Evolutionary conservation across 345 rosid genomes (phyloP).

Genomic region (Kandelia obovata): DNA sequence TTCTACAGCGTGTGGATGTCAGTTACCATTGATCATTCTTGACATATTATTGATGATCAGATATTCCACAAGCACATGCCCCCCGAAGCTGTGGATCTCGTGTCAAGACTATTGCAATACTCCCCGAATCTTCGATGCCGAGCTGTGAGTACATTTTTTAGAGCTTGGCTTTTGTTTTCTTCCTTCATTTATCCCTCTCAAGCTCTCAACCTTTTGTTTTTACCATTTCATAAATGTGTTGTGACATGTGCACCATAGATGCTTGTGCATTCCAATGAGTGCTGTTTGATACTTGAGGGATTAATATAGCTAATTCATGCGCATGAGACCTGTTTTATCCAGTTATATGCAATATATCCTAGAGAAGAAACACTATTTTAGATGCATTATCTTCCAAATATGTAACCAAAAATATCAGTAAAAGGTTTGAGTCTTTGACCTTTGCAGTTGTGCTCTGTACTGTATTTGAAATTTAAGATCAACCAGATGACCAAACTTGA

Average conservation of each 20-base stretch:
- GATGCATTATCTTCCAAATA: too few species aligned
- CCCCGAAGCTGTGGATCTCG: conserved; percentile 94
- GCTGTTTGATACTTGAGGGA: too few species aligned
- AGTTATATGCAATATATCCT: too few species aligned
- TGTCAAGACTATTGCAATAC: conserved; percentile 88
- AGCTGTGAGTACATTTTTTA: conserved; percentile 56
- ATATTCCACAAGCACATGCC: conserved; percentile 96
- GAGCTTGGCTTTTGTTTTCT: neutral
- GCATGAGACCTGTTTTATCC: too few species aligned
- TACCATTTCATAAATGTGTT: neutral
- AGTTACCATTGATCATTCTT: neutral
- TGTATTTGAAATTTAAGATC: neutral
- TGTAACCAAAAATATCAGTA: too few species aligned
- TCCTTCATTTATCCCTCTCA: too few species aligned
- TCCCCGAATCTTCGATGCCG: conserved; percentile 91
- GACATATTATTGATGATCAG: conserved; percentile 34
- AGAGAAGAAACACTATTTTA: too few species aligned
- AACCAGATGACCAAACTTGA: neutral
- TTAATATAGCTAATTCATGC: too few species aligned
- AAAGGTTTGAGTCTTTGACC: too few species aligned
- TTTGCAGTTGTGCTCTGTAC: neutral
- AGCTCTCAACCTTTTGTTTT: too few species aligned
- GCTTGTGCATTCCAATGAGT: too few species aligned
- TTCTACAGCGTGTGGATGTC: conserved; percentile 1
- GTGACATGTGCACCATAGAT: too few species aligned